Evolutionary conservation across 208 protist species (phyloP).

Genomic region (Dictyostelium gargantuum): DNA sequence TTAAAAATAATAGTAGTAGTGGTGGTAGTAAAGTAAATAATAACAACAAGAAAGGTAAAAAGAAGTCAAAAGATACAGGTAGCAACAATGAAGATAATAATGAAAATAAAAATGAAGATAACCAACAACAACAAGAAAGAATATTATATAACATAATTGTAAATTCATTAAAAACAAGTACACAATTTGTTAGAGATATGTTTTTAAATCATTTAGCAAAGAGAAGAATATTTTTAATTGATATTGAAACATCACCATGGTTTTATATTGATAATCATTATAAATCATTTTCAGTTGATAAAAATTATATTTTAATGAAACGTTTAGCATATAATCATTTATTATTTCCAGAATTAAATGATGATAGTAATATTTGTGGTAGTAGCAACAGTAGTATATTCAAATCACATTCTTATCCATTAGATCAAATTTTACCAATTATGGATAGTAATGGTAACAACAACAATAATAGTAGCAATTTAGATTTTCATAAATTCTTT

Average conservation of each 20-base stretch:
- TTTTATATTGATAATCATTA: constrained; percentile 1
- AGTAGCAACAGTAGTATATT: neutral
- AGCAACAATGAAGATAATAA: neutral
- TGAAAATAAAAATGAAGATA: neutral
- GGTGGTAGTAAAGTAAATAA: neutral
- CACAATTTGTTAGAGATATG: constrained; percentile 10
- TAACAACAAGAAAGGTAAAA: neutral
- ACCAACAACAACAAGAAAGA: neutral
- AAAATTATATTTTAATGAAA: neutral
- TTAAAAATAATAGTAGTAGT: neutral
- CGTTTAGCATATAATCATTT: constrained; percentile 9
- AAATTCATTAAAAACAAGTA: neutral
- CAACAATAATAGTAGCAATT: neutral
- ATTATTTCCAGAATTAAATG: neutral
- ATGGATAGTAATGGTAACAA: neutral
- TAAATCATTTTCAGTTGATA: neutral
- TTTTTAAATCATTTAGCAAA: constrained; percentile 49
- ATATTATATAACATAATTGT: constrained; percentile 7
- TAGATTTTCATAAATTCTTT: constrained; percentile 56
- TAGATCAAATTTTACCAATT: constrained; percentile 37
- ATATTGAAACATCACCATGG: neutral
- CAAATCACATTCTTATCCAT: constrained; percentile 13
- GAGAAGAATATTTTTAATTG: neutral
- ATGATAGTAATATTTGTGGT: neutral
- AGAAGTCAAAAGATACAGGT: neutral